Conservation (phyloP, 2,329 filamentous ascomycete genomes). For the Fusarium brevicatenulatum region DNA sequence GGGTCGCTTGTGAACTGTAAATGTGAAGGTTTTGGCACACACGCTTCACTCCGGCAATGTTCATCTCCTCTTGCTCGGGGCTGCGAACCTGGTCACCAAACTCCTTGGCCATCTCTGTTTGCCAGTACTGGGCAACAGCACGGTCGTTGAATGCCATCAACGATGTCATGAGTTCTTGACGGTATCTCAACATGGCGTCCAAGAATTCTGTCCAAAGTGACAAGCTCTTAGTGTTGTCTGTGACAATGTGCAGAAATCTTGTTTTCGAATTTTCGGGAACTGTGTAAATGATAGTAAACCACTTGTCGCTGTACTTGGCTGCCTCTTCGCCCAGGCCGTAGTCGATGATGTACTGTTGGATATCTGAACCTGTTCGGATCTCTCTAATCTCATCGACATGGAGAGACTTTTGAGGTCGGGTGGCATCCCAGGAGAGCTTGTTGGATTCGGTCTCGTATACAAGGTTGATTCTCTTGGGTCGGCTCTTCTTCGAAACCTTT, state of each 20-base stretch:
- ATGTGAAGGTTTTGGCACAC: conserved; percentile 93
- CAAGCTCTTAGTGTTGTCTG: conserved; percentile 76
- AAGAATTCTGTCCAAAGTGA: conserved; percentile 85
- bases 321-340: conserved; percentile 72
- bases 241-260: conserved; percentile 89
- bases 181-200: conserved; percentile 83
- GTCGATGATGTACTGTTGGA: conserved; percentile 89
- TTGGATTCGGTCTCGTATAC: conserved; percentile 84
- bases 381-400: conserved; percentile 97
- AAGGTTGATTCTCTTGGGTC: conserved; percentile 73
- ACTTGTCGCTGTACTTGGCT: conserved; percentile 66
- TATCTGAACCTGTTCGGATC: conserved; percentile 84
- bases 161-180: conserved; percentile 90
- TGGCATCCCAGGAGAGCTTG: conserved; percentile 88
- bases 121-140: conserved; percentile 86
- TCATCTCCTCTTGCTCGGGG: conserved; percentile 74
- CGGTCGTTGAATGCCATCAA: conserved; percentile 86
- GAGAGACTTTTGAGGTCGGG: conserved; percentile 81
- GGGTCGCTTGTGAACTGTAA: conserved; percentile 80
- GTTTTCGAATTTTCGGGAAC: conserved; percentile 81
- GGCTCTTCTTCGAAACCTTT: conserved; percentile 86
- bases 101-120: conserved; percentile 80
- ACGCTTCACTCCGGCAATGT: conserved; percentile 80
- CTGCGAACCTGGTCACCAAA: conserved; percentile 62
- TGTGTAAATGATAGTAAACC: conserved; percentile 91